Conservation (phyloP, 441 rosid species). For the Melastoma candidum region DNA sequence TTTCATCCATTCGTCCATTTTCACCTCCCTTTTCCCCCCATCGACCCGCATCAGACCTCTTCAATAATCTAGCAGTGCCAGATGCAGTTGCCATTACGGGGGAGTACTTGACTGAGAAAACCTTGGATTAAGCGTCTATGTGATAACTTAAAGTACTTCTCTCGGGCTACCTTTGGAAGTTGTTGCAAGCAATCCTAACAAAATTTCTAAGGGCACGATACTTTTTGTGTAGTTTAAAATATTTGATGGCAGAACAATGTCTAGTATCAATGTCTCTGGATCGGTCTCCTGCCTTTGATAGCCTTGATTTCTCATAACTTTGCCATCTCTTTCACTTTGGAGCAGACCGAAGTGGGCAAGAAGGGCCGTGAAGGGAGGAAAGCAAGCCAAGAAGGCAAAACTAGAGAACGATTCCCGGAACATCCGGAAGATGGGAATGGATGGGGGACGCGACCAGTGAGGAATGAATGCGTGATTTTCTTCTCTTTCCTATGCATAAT, state of each 20-base stretch:
- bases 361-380: slow-evolving; percentile 32
- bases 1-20: too few species aligned
- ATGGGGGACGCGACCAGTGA: too few species aligned
- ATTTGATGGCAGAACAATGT: slow-evolving; percentile 13
- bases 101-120: slow-evolving; percentile 61
- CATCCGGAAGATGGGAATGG: slow-evolving; percentile 41
- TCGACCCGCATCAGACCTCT: neutral
- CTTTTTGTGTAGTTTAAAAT: too few species aligned
- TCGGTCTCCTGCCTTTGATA: slow-evolving; percentile 20
- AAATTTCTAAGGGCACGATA: too few species aligned
- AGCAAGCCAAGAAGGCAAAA: slow-evolving; percentile 54
- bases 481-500: too few species aligned
- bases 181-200: too few species aligned
- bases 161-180: neutral
- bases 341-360: slow-evolving; percentile 26
- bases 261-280: neutral
- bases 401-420: slow-evolving; percentile 66
- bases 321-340: slow-evolving; percentile 13
- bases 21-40: too few species aligned
- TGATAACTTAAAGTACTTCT: slow-evolving; percentile 44
- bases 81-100: slow-evolving; percentile 62
- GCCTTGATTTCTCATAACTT: slow-evolving; percentile 5
- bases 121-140: slow-evolving; percentile 78
- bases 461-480: too few species aligned
- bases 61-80: slow-evolving; percentile 37